Percentiles rank a stretch among this genome's conserved stretches.
These are phyloP conservation scores for Verticillium zaregamsianum DNA, from an alignment of 2,329 filamentous ascomycete genomes.

Conservation along the genomic window DNA sequence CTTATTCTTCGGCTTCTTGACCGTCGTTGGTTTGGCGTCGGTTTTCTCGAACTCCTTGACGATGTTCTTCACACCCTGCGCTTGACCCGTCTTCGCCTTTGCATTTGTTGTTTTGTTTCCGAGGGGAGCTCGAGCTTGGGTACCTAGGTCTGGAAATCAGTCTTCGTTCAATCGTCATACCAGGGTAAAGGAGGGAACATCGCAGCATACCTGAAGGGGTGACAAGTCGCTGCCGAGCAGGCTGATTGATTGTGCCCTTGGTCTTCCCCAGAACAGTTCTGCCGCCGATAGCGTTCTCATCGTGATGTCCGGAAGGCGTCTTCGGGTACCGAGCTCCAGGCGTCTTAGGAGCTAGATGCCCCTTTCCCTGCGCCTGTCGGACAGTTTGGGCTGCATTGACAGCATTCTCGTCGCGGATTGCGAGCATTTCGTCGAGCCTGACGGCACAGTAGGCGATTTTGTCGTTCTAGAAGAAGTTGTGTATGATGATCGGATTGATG, in stretches of 20 bases:
- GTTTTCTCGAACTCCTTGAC: conserved; percentile 60
- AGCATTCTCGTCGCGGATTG: conserved; percentile 13
- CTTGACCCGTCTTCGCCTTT: conserved; percentile 67
- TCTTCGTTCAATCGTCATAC: neutral
- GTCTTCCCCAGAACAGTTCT: conserved; percentile 53
- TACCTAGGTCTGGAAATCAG: conserved; percentile 35
- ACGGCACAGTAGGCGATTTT: neutral
- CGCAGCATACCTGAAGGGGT: conserved; percentile 12
- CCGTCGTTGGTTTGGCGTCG: conserved; percentile 54
- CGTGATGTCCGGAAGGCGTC: conserved; percentile 76
- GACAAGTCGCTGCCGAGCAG: conserved; percentile 12
- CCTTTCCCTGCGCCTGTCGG: conserved; percentile 13
- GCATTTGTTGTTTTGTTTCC: conserved; percentile 97
- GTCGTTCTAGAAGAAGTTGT: neutral
- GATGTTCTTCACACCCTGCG: conserved; percentile 57
- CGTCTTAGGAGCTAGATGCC: conserved; percentile 64
- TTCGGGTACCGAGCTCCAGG: conserved; percentile 73
- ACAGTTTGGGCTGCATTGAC: conserved; percentile 15
- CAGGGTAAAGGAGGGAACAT: neutral
- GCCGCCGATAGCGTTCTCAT: conserved; percentile 71
- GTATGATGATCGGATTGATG: neutral
- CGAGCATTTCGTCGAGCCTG: conserved; percentile 9
- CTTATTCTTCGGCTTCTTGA: conserved; percentile 56
- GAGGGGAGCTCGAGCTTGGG: conserved; percentile 72
- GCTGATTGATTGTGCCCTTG: conserved; percentile 32